These are phyloP conservation scores for Postia placenta DNA, from an alignment of 768 basidiomycete species.

Conservation along the genomic window DNA sequence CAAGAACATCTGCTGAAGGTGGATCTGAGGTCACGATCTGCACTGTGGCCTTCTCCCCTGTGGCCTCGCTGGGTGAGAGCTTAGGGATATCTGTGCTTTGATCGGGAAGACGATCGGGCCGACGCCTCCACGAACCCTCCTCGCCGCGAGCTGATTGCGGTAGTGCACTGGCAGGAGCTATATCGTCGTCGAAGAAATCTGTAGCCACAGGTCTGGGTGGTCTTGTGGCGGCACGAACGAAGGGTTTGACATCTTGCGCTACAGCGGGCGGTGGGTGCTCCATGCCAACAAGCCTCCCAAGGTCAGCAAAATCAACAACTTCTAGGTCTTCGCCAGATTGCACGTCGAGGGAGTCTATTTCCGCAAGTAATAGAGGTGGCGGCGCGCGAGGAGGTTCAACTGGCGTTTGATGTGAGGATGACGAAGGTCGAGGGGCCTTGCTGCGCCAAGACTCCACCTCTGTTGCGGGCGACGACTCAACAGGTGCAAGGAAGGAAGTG, in stretches of 20 bases:
- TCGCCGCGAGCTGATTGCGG: slow-evolving; percentile 26
- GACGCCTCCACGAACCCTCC: slow-evolving; percentile 40
- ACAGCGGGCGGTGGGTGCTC: slow-evolving; percentile 19
- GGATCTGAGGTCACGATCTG: slow-evolving; percentile 2
- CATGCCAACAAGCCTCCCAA: slow-evolving; percentile 60
- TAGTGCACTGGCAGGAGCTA: not conserved
- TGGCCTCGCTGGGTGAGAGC: not conserved
- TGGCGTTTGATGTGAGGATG: slow-evolving; percentile 22
- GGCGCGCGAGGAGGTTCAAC: slow-evolving; percentile 24
- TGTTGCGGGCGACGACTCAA: slow-evolving; percentile 25
- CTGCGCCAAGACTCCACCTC: slow-evolving; percentile 65
- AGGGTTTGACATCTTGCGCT: slow-evolving; percentile 18
- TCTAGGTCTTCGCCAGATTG: slow-evolving; percentile 59
- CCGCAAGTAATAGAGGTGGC: slow-evolving; percentile 26
- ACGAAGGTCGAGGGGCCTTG: slow-evolving; percentile 33
- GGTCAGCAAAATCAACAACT: slow-evolving; percentile 75
- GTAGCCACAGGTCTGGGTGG: slow-evolving; percentile 51
- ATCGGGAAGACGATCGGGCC: not conserved
- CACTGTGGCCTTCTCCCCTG: not conserved
- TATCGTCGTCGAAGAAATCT: slow-evolving; percentile 64
- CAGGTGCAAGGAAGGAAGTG: slow-evolving; percentile 3
- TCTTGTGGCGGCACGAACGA: slow-evolving; percentile 17
- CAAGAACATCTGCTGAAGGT: not conserved
- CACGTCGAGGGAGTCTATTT: slow-evolving; percentile 32
- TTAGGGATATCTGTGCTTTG: not conserved